Evolutionary conservation across 306 rosid genomes (phyloP).

Genomic region (Quercus engelmannii): DNA sequence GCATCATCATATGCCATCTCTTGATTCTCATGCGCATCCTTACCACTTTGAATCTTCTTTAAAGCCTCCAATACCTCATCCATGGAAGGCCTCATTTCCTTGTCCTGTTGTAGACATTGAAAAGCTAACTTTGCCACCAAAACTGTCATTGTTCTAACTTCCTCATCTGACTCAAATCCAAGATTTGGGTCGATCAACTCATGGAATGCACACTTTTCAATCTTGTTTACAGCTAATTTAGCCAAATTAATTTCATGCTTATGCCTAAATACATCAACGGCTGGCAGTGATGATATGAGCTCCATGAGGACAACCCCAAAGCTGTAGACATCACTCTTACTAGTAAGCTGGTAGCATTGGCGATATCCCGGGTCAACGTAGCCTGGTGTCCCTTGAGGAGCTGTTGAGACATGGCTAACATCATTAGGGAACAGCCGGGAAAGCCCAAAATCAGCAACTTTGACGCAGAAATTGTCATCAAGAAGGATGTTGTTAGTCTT

Average conservation of each 20-base stretch:
- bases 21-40: conserved; percentile 18
- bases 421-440: conserved; percentile 56
- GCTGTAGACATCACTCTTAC: conserved; percentile 77
- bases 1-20: conserved; percentile 2
- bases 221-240: no score
- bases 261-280: no score
- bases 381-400: conserved; percentile 83
- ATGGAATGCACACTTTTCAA: no score
- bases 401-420: conserved; percentile 65
- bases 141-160: no score
- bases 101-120: conserved; percentile 62
- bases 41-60: conserved; percentile 35
- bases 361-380: conserved; percentile 73
- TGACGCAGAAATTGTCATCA: conserved; percentile 44
- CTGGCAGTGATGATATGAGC: no score
- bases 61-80: conserved; percentile 47
- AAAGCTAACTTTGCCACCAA: conserved; percentile 71
- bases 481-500: conserved; percentile 75
- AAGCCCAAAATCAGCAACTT: conserved; percentile 83
- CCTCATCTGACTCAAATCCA: no score
- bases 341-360: conserved; percentile 55
- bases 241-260: no score
- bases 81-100: conserved; percentile 70
- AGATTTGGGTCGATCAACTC: no score
- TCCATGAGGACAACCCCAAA: conserved; percentile 73